Evolutionary conservation across 2,329 filamentous ascomycete genomes (phyloP).

Genomic region (Penicillium frequentans): DNA sequence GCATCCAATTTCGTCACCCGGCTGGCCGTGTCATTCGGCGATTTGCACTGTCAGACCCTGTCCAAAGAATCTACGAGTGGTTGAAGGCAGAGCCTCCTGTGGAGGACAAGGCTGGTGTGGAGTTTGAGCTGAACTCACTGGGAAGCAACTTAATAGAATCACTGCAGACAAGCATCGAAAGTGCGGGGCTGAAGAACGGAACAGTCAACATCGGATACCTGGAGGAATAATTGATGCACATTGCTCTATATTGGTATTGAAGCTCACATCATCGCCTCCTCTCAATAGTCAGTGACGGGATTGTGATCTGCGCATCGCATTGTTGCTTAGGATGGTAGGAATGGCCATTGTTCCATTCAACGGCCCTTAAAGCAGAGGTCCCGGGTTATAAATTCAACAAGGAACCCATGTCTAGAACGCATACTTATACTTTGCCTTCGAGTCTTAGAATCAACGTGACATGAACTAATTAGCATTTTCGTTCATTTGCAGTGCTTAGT

Average conservation of each 20-base stretch:
- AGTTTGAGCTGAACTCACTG: constrained; percentile 87
- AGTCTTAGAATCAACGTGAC: neutral
- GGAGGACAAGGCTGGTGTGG: constrained; percentile 72
- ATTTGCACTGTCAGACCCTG: constrained; percentile 74
- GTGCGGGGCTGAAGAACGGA: constrained; percentile 84
- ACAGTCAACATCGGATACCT: constrained; percentile 94
- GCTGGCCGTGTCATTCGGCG: constrained; percentile 81
- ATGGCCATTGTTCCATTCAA: neutral
- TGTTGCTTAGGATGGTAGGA: neutral
- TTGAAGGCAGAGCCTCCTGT: constrained; percentile 79
- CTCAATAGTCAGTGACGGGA: neutral
- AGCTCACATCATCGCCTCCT: neutral
- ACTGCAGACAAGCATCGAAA: constrained; percentile 72
- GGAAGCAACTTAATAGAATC: constrained; percentile 79
- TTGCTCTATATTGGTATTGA: neutral
- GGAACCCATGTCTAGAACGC: neutral
- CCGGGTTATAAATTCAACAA: neutral
- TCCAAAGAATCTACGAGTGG: constrained; percentile 91
- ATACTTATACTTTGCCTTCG: neutral
- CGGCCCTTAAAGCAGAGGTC: neutral
- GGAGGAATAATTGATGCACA: constrained; percentile 49
- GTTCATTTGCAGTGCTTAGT: neutral
- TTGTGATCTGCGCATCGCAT: neutral
- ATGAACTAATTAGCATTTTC: neutral
- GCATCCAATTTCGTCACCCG: constrained; percentile 89